A percentile compares a stretch with the other conserved stretches of the same genome.
Conservation (phyloP, 768 basidiomycete genomes). For the Auricularia auricula-judae region DNA sequence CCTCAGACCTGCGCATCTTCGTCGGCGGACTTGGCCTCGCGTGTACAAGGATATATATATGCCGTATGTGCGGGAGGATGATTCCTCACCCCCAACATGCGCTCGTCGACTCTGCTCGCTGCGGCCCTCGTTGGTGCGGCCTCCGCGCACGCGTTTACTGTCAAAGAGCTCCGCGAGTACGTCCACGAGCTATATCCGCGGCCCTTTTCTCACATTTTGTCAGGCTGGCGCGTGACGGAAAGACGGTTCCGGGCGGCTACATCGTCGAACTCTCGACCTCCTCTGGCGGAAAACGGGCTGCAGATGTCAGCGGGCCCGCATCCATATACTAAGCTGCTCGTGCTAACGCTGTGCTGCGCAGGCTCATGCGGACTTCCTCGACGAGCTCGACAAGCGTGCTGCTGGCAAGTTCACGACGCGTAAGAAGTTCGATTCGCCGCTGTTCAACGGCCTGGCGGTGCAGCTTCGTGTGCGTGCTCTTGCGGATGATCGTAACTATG, state of each 20-base stretch:
- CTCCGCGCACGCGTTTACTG: neutral
- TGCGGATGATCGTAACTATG: neutral
- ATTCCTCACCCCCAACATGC: neutral
- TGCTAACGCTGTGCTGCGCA: neutral
- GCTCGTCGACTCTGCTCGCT: neutral
- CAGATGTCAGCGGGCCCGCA: no score
- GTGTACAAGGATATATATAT: neutral
- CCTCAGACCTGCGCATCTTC: constrained; percentile 44
- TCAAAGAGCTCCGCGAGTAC: neutral
- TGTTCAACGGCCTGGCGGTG: neutral
- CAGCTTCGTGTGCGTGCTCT: neutral
- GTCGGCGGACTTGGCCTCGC: constrained; percentile 55
- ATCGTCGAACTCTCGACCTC: no score
- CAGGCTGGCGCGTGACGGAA: constrained; percentile 16
- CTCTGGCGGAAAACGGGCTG: no score
- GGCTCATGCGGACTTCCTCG: neutral
- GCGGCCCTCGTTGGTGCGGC: neutral
- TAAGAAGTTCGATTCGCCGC: neutral
- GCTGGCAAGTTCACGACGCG: neutral
- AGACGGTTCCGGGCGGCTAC: constrained; percentile 15
- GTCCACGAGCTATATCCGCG: constrained; percentile 27
- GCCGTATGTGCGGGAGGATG: neutral
- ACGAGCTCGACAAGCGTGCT: neutral
- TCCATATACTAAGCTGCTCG: no score
- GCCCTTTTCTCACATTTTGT: constrained; percentile 54